Evolutionary conservation across 164 flowering plant species (phyloP).

Genomic region (Umbellularia californica): DNA sequence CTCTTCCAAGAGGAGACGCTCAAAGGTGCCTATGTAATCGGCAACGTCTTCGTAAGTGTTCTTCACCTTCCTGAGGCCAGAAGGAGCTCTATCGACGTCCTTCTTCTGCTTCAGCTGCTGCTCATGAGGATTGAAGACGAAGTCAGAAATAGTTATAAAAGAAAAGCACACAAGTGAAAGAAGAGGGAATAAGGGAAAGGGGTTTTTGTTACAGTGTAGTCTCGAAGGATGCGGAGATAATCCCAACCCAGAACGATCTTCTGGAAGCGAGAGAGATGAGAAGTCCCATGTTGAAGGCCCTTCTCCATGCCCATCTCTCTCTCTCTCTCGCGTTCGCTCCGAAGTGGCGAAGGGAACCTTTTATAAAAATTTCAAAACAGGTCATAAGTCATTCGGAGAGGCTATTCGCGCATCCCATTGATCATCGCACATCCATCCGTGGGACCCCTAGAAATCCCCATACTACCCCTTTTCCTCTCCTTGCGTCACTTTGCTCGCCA

Average conservation of each 20-base stretch:
- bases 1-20: slow-evolving; percentile 90
- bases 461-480: no score
- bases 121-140: not conserved
- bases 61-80: slow-evolving; percentile 53
- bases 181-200: not conserved
- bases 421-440: no score
- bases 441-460: no score
- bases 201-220: slow-evolving; percentile 25
- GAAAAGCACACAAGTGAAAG: not conserved
- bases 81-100: slow-evolving; percentile 18
- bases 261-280: slow-evolving; percentile 46
- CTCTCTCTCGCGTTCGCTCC: not conserved
- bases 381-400: no score
- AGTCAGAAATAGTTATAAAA: not conserved
- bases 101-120: slow-evolving; percentile 21
- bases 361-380: no score
- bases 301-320: not conserved
- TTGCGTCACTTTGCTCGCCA: no score
- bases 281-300: slow-evolving; percentile 5
- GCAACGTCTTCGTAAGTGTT: slow-evolving; percentile 54
- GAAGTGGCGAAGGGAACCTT: no score
- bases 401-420: no score
- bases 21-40: slow-evolving; percentile 75
- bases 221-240: slow-evolving; percentile 50
- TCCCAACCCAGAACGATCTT: slow-evolving; percentile 84